Conservation (phyloP, 768 basidiomycete species). For the Lentinula sp. region DNA sequence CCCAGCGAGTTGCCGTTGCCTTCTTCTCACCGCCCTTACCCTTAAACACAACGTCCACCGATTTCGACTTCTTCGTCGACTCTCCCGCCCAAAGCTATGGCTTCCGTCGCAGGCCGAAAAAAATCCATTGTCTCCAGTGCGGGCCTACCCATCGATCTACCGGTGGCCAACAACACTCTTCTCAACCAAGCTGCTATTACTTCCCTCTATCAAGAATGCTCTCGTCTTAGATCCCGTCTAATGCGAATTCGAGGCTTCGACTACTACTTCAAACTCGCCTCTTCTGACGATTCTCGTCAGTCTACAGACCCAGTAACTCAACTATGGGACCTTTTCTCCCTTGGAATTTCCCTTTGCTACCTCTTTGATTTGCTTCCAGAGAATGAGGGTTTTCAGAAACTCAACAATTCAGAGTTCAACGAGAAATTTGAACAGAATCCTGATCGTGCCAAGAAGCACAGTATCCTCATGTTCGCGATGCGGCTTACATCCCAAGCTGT, state of each 20-base stretch:
- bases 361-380: constrained; percentile 87
- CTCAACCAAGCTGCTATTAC: constrained; percentile 91
- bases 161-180: constrained; percentile 74
- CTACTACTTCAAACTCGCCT: constrained; percentile 60
- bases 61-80: constrained; percentile 1
- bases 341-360: constrained; percentile 91
- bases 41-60: neutral
- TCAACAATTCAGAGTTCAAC: constrained; percentile 62
- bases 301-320: constrained; percentile 91
- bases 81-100: constrained; percentile 25
- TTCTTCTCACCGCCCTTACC: neutral
- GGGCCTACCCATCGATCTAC: constrained; percentile 65
- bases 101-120: constrained; percentile 65
- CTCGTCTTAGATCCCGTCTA: constrained; percentile 67
- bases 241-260: constrained; percentile 72
- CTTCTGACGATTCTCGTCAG: constrained; percentile 54
- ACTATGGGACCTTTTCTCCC: constrained; percentile 90
- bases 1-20: neutral
- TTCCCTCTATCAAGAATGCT: constrained; percentile 91
- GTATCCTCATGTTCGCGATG: constrained; percentile 90
- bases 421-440: constrained; percentile 60
- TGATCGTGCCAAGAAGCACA: constrained; percentile 84
- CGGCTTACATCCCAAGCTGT: constrained; percentile 65
- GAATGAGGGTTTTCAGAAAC: constrained; percentile 51
- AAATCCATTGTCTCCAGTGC: constrained; percentile 68